Evolutionary conservation across 2,329 filamentous ascomycete species (phyloP), one percentile per base, ranked within the genome.

Genomic region (Emmonsia crescens): DNA sequence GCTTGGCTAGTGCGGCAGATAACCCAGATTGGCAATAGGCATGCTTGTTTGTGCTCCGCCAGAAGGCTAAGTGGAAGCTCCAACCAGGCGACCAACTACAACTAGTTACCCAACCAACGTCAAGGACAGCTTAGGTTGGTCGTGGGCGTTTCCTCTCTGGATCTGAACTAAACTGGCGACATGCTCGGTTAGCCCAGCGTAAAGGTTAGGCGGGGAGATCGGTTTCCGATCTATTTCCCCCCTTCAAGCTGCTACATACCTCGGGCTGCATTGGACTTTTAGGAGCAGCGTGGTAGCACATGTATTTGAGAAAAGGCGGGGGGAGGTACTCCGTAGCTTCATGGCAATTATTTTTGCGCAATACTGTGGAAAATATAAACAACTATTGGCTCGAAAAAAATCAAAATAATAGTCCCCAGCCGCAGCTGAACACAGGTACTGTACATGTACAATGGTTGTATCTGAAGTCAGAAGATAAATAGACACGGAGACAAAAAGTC

Each of bases 1-100:
- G 55, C 55, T 42, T 57, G 55, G 36, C 55, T 57, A 44, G 55
- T 19, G 55, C 36, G 38, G 38, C 55, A 42, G 38, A 44, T 40
- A 44, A 57, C 31, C 38, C 38, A 57, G 55, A 57, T 57, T 42
- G 49, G 19, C 29, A 54, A 21, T 21, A 16, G 29, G 16, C 51
- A 36, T 54, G 51, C 27, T 52, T 52, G 49, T 33, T 31, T 14
- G 27, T 5, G 48, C 49, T 54, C 49, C 9, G 19, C 29, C 49
- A 31, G 14, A 16, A n/a, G 27, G 16, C 19, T 14, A 52, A 52
- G 27, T n/a, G 29, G 29, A 31, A 54, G 49, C 49, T 54, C 16
- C 49, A 29, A 51, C 44, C 21, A 24, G 21, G 2, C n/a, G 8
- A 19, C 44, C 44, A 24, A 24, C 44, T 6, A 24, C 12, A 27